Evolutionary conservation across 805 yeast species (phyloP), one percentile per base, ranked within the genome.

Genomic region (Saccharomycopsis malanga): DNA sequence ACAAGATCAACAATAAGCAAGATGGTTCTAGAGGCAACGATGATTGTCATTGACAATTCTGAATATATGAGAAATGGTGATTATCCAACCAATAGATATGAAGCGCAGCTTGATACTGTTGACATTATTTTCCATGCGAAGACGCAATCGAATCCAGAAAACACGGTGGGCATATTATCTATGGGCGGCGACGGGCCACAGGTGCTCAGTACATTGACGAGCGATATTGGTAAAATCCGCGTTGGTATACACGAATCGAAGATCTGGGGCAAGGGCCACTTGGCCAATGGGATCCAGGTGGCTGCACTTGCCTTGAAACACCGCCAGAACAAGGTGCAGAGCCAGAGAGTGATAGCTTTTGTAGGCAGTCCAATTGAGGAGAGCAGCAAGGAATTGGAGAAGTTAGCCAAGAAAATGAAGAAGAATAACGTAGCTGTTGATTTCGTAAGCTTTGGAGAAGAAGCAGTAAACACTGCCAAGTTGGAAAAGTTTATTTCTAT

Each of bases 11-110:
- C n/a, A n/a, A n/a, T n/a, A 27, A 9, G 7, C 30, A 41, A 41
- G 14, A 88, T 88, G 97, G 96, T 83, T 54, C 76, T 89, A 59
- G 98, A 93, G 68, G 98, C 98, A 54, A 85, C 96, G 14, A 89
- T 93, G 84, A 77, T 93, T 53, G 87, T 88, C 60, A 76, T 93
- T 61, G 99, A 93, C 71, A 91, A 88, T 72, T 87, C 96, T 44
- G 98, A 93, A 69, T 91, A 74, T 65, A 85, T 89, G 78, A 76
- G 98, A 59, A 93, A 93, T 62, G 98, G 98, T 27, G 98, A 93
- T 64, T 93, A 82, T 60, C 74, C 85, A 32, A 79, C 94, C 15
- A 81, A 89, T 14, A 75, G 98, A 59, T 89, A 81, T 61, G 94
- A 85, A 54, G 96, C 98, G 1, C 96, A 93, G 66, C 71, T 85